Conservation (phyloP, 768 basidiomycete genomes). For the Holtermanniella nyarrowii region DNA sequence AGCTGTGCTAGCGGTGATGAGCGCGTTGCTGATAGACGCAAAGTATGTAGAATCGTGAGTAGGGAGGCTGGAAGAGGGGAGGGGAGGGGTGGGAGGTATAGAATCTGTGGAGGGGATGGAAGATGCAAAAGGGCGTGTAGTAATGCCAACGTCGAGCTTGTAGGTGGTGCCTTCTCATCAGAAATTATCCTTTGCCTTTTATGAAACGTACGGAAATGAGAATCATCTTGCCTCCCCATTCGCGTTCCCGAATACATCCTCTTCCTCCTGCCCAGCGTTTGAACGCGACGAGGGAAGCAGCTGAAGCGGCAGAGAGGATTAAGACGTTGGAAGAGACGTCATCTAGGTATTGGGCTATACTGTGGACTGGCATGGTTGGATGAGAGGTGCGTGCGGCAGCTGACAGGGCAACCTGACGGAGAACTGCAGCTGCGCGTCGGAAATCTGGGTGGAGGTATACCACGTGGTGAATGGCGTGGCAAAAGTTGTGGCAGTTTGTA, state of each 20-base stretch:
- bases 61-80: constrained; percentile 33
- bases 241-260: constrained; percentile 35
- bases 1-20: constrained; percentile 28
- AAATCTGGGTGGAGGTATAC: too few species aligned
- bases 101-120: constrained; percentile 36
- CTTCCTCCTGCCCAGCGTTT: constrained; percentile 30
- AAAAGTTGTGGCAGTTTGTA: too few species aligned
- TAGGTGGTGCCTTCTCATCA: constrained; percentile 19
- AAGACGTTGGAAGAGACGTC: constrained; percentile 1
- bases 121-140: constrained; percentile 32
- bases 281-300: constrained; percentile 5
- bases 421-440: background rate
- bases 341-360: constrained; percentile 8
- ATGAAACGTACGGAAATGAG: constrained; percentile 28
- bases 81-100: constrained; percentile 30
- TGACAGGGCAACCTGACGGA: background rate
- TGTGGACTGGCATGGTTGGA: constrained; percentile 16
- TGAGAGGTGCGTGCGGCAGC: background rate
- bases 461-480: too few species aligned
- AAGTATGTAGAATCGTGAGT: constrained; percentile 34
- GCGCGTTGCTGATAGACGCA: constrained; percentile 21
- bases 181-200: background rate
- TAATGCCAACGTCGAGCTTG: constrained; percentile 26
- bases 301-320: constrained; percentile 4
- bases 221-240: constrained; percentile 42